Base-by-base conservation (phyloP, 2,329 filamentous ascomycete species). In the Xylaria hypoxylon region DNA sequence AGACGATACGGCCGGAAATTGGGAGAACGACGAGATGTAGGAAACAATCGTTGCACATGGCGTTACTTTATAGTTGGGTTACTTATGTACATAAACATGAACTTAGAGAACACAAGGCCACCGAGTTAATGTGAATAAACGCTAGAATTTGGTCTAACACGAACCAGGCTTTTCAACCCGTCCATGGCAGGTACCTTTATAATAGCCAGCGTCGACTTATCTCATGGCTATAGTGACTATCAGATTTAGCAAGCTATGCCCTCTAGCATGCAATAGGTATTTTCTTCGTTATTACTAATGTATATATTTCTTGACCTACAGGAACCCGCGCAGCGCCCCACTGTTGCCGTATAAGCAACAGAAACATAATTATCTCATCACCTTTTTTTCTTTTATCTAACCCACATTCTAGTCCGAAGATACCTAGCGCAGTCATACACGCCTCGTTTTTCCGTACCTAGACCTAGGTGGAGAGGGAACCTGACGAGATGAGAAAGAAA, bases 1-100 rank as follows among this genome's bases (percentile, higher is more conserved):
- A 17, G 57, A 59, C 4, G 50, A 61, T 28, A 8, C 61, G 7
- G 42, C 55, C 4, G 28, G 50, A 17, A 48, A 45, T 15, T 74
- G 72, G 71, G 58, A 62, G 15, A 69, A 73, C 40, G 74, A 72
- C 26, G 74, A 76, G 64, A 76, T 76, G 61, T 76, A 74, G 63
- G 28, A 40, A 52, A 19, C 33, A 13, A 38, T 53, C 26, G 24
- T 56, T 47, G 22, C 33, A 17, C 2, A 22, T 26, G 33, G 11
- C 17, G 31, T 56, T 68, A 50, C 28, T 57, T 58, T 45, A 19
- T 11, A 19, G n/a, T 63, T 65, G 64, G 57, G 50, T 65, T 56
- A 42, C 44, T 58, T 31, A 60, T 68, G 38, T 64, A 59, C 50
- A 64, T 66, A 59, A 44, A 45, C 40, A 63, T 62, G 52, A 51